Evolutionary conservation across 331 rosid species (phyloP), one percentile per base, ranked within the genome.

Genomic region (Phaseolus coccineus): DNA sequence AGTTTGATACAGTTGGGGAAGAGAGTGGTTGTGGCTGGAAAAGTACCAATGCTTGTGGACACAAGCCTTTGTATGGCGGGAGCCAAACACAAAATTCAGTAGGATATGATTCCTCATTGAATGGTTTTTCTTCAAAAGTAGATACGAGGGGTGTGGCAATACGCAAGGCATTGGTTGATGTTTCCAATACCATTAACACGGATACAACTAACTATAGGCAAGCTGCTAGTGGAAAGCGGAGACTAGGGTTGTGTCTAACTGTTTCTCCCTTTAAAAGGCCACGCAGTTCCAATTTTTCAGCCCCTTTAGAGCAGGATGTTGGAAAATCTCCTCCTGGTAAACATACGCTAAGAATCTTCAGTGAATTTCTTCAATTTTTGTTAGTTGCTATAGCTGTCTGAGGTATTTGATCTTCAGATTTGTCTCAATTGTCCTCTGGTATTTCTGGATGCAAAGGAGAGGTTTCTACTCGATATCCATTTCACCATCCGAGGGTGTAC

Each of bases 221-320:
- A 51, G 80, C 61, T 46, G 47, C 52, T 42, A 47, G 80, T 68
- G 89, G 83, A 64, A 92, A 88, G 87, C 88, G 93, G 89, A 89
- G 85, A 81, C 76, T 87, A 10, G 84, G 93, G 79, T 79, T 79
- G 75, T 83, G 82, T 72, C 80, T 30, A 74, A 85, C 83, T 25
- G 63, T 74, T 76, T 89, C 98, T 87, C 88, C 97, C 33, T 95
- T 95, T 72, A 95, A 92, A 89, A 90, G 48, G 87, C 98, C 97
- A 42, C 97, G 97, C 14, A 79, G 62, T 67, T 86, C 88, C 69
- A 85, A 90, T 47, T 80, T 76, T 79, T 75, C 90, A 58, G 80
- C 87, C 25, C 89, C 90, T 66, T 78, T 81, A 72, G 91, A 83
- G 55, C 81, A 56, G 74, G 82, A 81, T 78, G 83, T 76, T 65